Percentiles rank a stretch among this genome's conserved stretches.
Evolutionary conservation across 163 green algal species (phyloP).

Genomic region (Chlamydomonas reinhardtii): DNA sequence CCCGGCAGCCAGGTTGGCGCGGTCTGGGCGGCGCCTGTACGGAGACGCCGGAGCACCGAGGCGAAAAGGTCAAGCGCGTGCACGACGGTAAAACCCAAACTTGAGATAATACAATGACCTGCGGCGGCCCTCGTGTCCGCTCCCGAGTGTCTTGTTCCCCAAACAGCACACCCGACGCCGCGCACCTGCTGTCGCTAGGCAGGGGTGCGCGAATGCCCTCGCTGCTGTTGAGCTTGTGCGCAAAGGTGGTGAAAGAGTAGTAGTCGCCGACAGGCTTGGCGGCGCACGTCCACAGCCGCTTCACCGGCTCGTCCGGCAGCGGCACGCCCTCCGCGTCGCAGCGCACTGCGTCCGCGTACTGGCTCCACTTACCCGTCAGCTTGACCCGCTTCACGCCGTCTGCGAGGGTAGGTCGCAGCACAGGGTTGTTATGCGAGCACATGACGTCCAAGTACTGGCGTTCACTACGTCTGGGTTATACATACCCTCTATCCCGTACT

Average conservation of each 20-base stretch:
- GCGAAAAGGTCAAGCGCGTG: too few species aligned
- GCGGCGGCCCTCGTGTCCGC: too few species aligned
- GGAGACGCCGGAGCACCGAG: too few species aligned
- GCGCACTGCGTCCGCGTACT: conserved; percentile 75
- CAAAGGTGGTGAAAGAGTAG: conserved; percentile 94
- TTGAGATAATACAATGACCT: too few species aligned
- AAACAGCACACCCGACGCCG: too few species aligned
- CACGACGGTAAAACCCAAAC: too few species aligned
- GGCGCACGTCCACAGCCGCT: conserved; percentile 84
- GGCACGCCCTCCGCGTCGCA: conserved; percentile 83
- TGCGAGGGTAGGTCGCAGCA: not conserved
- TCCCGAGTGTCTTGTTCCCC: too few species aligned
- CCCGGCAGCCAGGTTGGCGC: conserved; percentile 79
- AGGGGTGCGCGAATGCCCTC: conserved; percentile 68
- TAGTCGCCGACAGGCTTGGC: conserved; percentile 88
- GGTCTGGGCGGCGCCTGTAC: conserved; percentile 81
- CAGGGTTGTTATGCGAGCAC: too few species aligned
- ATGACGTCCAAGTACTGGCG: too few species aligned
- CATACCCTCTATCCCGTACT: too few species aligned
- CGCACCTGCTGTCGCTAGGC: conserved; percentile 76
- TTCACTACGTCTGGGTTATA: too few species aligned
- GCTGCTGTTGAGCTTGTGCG: conserved; percentile 85
- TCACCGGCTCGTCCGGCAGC: conserved; percentile 53
- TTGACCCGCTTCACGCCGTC: conserved; percentile 59
- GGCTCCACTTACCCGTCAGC: conserved; percentile 93